Conservation (phyloP, 768 basidiomycete species). For the Asterophora parasitica region DNA sequence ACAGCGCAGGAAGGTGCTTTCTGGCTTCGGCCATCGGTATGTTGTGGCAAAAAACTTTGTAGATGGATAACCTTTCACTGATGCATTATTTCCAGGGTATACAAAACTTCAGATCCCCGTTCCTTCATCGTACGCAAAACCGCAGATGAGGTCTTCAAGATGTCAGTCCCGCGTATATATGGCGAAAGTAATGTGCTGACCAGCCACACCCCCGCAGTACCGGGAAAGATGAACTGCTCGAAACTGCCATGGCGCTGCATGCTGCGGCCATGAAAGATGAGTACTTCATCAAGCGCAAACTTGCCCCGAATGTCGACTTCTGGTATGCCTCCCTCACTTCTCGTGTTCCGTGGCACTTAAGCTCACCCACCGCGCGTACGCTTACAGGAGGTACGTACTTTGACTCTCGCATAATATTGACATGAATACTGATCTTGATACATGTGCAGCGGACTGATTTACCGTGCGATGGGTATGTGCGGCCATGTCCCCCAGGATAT, state of each 20-base stretch:
- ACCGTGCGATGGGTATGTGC: conserved; percentile 79
- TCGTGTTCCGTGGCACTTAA: conserved; percentile 1
- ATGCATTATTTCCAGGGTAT: conserved; percentile 41
- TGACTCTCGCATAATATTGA: no score
- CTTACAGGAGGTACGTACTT: conserved; percentile 48
- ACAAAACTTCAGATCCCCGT: conserved; percentile 86
- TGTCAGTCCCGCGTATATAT: conserved; percentile 38
- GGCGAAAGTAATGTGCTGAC: not conserved
- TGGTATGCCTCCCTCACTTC: conserved; percentile 45
- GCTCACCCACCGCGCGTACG: conserved; percentile 10
- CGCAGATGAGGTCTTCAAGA: conserved; percentile 87
- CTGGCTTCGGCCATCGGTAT: conserved; percentile 85
- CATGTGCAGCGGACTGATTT: conserved; percentile 70
- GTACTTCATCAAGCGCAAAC: conserved; percentile 75
- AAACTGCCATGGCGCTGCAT: conserved; percentile 86
- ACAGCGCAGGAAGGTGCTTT: conserved; percentile 80
- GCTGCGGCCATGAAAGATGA: conserved; percentile 88
- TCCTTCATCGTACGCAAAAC: conserved; percentile 88
- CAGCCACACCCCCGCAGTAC: conserved; percentile 43
- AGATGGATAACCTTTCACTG: not conserved
- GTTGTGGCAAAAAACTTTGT: conserved; percentile 12
- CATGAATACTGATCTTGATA: not conserved
- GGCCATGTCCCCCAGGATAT: no score
- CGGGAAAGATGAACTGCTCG: conserved; percentile 77
- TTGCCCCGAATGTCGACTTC: conserved; percentile 91